Evolutionary conservation across 768 basidiomycete species (phyloP), one percentile per base, ranked within the genome.

Genomic region (Lactarius sp.): DNA sequence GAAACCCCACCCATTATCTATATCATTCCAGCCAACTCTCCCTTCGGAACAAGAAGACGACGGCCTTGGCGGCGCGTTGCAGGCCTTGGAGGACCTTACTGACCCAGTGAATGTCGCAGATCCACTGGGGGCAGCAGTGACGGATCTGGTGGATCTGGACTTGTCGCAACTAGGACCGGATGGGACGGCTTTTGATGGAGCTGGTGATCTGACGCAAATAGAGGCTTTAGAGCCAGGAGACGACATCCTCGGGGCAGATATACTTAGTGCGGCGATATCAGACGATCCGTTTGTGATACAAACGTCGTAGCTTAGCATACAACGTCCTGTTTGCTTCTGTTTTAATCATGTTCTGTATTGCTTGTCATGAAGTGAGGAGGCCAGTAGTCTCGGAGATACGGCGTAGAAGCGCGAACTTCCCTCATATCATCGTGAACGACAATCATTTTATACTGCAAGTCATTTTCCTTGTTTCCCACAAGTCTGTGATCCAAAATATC

Each of bases 101-200:
- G 74, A 78, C 16, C 78, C 76, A 44, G 76, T 77, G 4, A 68
- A 56, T 22, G 66, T 67, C 27, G 41, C 27, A 1, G 66, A 57
- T 33, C 42, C 69, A 63, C 69, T 55, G 75, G 75, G 20, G 72
- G 71, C 50, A 49, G 4, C 47, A 4, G 47, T 49, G 22, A 70
- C 71, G n/a, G 64, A 59, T 49, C 79, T 76, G 16, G 80, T 82
- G 56, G 80, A 78, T 56, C 73, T 92, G 73, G 85, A 88, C 65
- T 84, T 91, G 70, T 78, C 83, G 18, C 77, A 75, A 27, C 78
- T 91, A 41, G 88, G 81, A 14, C 83, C 88, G 3, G 88, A 88
- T 71, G 86, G 83, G 4, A 74, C 86, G 57, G 76, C 78, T 9
- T 80, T 85, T 51, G 86, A 86, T 66, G 73, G 70, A 7, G 74